These are phyloP conservation scores for Acanthamoeba triangularis DNA, from an alignment of 208 protist species.

Conservation along the genomic window DNA sequence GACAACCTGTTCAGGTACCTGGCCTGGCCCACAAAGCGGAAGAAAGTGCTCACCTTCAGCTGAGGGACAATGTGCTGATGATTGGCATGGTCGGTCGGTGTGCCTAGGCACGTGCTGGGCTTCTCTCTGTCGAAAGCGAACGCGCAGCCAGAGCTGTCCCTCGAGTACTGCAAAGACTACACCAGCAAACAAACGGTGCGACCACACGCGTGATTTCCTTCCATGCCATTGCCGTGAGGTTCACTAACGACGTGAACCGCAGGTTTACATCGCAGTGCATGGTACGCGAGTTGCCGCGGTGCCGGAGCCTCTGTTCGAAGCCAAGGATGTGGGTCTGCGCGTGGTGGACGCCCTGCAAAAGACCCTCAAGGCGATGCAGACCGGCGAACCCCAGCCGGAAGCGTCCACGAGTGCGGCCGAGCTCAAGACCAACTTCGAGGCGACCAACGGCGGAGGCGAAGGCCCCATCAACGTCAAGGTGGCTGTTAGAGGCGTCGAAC, in stretches of 20 bases:
- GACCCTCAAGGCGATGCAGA: conserved; percentile 33
- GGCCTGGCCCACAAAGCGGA: not conserved
- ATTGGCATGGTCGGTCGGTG: no score
- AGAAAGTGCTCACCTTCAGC: not conserved
- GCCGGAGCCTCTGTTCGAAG: conserved; percentile 43
- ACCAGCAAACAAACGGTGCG: conserved; percentile 36
- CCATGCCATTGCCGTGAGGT: not conserved
- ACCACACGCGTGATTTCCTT: not conserved
- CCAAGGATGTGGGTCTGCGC: conserved; percentile 20
- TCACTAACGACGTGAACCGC: not conserved
- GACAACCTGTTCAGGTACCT: conserved; percentile 63
- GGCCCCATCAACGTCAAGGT: conserved; percentile 63
- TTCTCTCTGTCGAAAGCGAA: not conserved
- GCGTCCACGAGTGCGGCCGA: not conserved
- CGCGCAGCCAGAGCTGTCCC: not conserved
- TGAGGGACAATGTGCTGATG: not conserved
- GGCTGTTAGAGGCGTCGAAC: not conserved
- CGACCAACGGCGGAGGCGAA: conserved; percentile 50
- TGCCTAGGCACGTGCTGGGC: conserved; percentile 18
- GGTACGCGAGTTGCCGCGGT: not conserved
- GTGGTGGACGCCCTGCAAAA: conserved; percentile 63
- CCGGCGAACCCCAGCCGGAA: not conserved
- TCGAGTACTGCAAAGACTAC: conserved; percentile 60
- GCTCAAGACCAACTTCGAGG: conserved; percentile 36
- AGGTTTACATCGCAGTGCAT: conserved; percentile 16